Conservation (phyloP, 768 basidiomycete genomes). For the Tremella mesenterica region DNA sequence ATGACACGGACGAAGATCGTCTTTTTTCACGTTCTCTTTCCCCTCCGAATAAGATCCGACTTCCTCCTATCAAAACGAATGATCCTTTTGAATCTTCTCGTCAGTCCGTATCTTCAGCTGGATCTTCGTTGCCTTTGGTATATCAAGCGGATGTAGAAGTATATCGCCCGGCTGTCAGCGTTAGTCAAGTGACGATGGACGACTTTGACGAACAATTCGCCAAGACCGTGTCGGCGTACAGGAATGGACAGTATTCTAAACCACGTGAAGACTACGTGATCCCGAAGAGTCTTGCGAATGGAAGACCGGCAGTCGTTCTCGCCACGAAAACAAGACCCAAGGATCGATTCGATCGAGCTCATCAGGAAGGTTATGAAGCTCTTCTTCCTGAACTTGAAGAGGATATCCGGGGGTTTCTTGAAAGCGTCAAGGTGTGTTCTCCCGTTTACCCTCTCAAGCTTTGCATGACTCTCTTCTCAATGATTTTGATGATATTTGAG, state of each 20-base stretch:
- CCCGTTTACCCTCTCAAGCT: no score
- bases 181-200: background rate
- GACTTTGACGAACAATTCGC: background rate
- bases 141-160: background rate
- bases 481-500: background rate
- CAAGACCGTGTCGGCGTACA: background rate
- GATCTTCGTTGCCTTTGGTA: background rate
- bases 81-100: background rate
- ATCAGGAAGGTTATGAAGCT: constrained; percentile 19
- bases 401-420: constrained; percentile 17
- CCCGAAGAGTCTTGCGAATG: constrained; percentile 5
- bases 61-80: background rate
- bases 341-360: constrained; percentile 10
- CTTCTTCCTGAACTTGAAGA: constrained; percentile 12
- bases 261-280: constrained; percentile 10
- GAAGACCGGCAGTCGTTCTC: constrained; percentile 7
- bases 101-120: no score
- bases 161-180: background rate
- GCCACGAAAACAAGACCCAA: constrained; percentile 1
- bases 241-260: background rate
- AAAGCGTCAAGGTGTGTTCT: constrained; percentile 22
- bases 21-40: no score
- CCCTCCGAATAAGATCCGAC: no score
- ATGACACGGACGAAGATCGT: no score
- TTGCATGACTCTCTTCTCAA: background rate